Evolutionary conservation across 164 flowering plant genomes (phyloP), one percentile per base, ranked within the genome.

Genomic region (Annona squamosa): DNA sequence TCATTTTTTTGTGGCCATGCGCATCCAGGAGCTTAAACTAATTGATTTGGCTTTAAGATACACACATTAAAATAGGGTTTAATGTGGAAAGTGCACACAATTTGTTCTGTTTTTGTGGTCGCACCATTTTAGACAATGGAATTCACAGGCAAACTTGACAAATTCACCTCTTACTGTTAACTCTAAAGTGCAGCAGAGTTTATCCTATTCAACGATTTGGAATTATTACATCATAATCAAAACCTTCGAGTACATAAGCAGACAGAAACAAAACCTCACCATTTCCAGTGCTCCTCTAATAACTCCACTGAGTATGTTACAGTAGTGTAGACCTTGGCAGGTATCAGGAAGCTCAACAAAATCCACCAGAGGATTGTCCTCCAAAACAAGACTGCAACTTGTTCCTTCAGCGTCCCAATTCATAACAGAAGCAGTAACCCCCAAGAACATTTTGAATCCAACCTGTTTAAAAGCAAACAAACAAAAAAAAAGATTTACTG

Each of bases 261-360:
- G 65, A 19, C 7, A 63, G 65, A n/a, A 7, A n/a, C 17, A 17
- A 63, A n/a, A 63, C 73, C 89, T 86, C 67, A 91, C 99, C 99
- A 96, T 96, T 83, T 96, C 99, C 42, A 96, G 82, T 56, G 98
- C 98, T 76, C 98, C 98, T 86, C 97, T 85, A 57, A 96, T 77
- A 68, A 96, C 92, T 77, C 99, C 99, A 79, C 97, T 91, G 63
- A 93, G 79, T 78, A 96, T 83, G 78, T 96, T 96, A 89, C 99
- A 96, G 62, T 96, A 96, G 75, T 87, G 81, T 13, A 93, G 90
- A 61, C 99, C 99, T 83, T 96, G 99, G 74, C 97, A 93, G 4
- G 93, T 96, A 81, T 96, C 99, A 69, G 99, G 98, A 77, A 96
- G 97, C 80, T 96, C 99, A 65, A 93, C 99, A 80, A 96, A 96